Evolutionary conservation across 1,284 basidiomycete genomes (phyloP), one percentile per base, ranked within the genome.

Genomic region (Ceratobasidium papillatum): DNA sequence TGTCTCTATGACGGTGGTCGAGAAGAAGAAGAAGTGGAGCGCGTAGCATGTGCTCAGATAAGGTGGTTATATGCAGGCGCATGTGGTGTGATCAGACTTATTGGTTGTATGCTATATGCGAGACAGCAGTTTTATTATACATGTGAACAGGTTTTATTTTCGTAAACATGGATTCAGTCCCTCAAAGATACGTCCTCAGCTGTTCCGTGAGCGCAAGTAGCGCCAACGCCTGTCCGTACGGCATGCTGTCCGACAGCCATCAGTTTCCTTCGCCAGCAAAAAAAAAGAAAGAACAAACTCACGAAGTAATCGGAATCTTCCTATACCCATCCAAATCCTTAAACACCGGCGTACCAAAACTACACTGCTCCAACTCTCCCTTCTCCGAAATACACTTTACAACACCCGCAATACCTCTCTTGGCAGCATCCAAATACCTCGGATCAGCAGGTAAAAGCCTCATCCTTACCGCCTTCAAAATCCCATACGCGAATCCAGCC

Each of bases 401-500:
- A n/a, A 89, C 84, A 2, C 85, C 89, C 64, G 84, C 81, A 30
- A 90, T 83, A 22, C 87, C 89, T 74, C 81, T 82, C 76, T 84
- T 82, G 3, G 88, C 87, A 41, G 84, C 81, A 8, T 79, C 76
- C 19, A 84, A 76, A 79, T 90, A 90, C 38, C 80, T 78, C 77
- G 82, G 83, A 79, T 84, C 84, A 65, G 79, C 85, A 27, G 86
- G 84, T 47, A 87, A 82, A 66, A 87, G 80, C 34, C 85, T 81
- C 75, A 87, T 75, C 34, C 88, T 82, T n/a, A 90, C 80, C 7
- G 86, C 84, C 79, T 87, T 87, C 75, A 87, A 81, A 61, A 89
- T 88, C 8, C 88, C 89, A 68, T 88, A 89, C 5, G 87, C 87
- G 76, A 90, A 90, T 1, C 89, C 89, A 17, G 89, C 89, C 2